Base-by-base conservation (phyloP, 2,329 filamentous ascomycete genomes). In the Amauroascus niger region DNA sequence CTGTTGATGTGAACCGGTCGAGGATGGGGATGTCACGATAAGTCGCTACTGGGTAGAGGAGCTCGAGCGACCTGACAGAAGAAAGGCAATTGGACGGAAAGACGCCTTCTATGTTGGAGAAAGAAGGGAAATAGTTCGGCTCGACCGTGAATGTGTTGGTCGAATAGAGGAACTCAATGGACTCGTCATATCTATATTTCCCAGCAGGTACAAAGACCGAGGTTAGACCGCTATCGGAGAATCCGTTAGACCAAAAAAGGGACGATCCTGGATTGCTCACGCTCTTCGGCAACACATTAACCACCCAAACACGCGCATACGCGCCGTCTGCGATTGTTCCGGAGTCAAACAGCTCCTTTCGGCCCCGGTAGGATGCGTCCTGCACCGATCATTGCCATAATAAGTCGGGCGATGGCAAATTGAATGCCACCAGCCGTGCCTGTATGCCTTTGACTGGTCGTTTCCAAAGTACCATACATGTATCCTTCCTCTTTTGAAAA, bases 241-340 rank as follows among this genome's bases (percentile, higher is more conserved):
- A n/a, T n/a, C n/a, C n/a, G n/a, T n/a, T n/a, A n/a, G n/a, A n/a
- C n/a, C n/a, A 28, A 5, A 13, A 24, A 43, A 24, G 13, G 7
- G 28, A 49, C 6, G 7, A 26, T 13, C 20, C 11, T 11, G 6
- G 13, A n/a, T 16, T 13, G 46, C 50, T 46, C 26, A 52, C 50
- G 50, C 50, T 39, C 41, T 45, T 37, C 40, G 43, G n/a, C 50
- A 52, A 20, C 40, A 46, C 26, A 52, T 13, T 8, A 52, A 28
- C 50, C 50, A 52, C 20, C 50, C 50, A 40, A 52, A 52, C 1
- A 52, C 50, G 18, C 22, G 50, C 33, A 52, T n/a, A 13, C 50
- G 41, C 24, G 30, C 40, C n/a, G 22, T 24, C n/a, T 46, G 11
- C 8, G 32, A 24, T 18, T 52, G 50, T 30, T 52, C 50, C 9